Percentiles rank a stretch among this genome's conserved stretches.
Evolutionary conservation across 1,284 basidiomycete species (phyloP).

Genomic region (Pholiota adiposa): DNA sequence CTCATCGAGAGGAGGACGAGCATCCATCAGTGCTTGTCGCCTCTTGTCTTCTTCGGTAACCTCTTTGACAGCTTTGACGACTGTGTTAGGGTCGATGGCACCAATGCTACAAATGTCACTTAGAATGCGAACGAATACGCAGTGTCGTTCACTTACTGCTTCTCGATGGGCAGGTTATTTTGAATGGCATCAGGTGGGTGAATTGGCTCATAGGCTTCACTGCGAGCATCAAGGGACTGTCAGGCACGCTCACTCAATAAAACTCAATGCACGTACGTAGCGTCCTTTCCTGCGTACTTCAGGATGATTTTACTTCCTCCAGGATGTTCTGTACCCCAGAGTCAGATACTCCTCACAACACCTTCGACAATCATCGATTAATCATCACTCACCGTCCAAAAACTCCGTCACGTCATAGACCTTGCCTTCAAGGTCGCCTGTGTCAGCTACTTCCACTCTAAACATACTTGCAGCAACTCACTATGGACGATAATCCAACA

Average conservation of each 20-base stretch:
- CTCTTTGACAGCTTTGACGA: constrained; percentile 55
- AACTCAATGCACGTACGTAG: constrained; percentile 32
- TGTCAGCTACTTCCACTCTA: background rate
- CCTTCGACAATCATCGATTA: background rate
- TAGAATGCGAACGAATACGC: background rate
- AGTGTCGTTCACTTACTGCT: constrained; percentile 55
- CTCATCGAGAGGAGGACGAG: constrained; percentile 72
- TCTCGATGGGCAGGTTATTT: constrained; percentile 77
- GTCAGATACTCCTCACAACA: background rate
- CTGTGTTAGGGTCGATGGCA: constrained; percentile 64
- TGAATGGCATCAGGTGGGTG: constrained; percentile 88
- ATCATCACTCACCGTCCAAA: constrained; percentile 30
- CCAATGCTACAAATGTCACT: constrained; percentile 57
- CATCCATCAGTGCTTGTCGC: constrained; percentile 52
- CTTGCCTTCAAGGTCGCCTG: constrained; percentile 23
- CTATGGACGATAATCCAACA: constrained; percentile 94
- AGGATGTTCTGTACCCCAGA: constrained; percentile 25
- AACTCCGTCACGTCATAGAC: constrained; percentile 38
- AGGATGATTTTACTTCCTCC: constrained; percentile 39
- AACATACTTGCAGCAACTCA: constrained; percentile 31
- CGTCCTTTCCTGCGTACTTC: constrained; percentile 44
- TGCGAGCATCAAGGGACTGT: constrained; percentile 23
- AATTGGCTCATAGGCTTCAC: constrained; percentile 82
- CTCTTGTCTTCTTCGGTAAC: constrained; percentile 64
- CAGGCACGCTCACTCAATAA: background rate